Base-by-base conservation (phyloP, 805 yeast genomes). In the Lachancea kluyveri region DNA sequence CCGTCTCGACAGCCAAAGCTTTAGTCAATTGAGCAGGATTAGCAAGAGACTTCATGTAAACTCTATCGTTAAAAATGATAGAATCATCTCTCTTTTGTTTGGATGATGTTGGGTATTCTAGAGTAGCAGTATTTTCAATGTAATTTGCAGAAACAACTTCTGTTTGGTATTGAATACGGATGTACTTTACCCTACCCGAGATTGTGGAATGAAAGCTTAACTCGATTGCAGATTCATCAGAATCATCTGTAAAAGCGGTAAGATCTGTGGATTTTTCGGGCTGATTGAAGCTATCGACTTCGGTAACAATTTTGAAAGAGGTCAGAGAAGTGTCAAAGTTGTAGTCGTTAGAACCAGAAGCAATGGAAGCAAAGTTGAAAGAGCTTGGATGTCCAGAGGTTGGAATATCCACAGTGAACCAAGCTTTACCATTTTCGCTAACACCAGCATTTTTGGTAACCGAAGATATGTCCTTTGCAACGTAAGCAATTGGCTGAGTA, bases 361-460 rank as follows among this genome's bases (percentile, higher is more conserved):
- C 34, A 3, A 34, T 30, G 13, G 58, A 43, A 20, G 39, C 40
- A 21, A 55, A 43, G 14, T 37, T 33, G 6, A 50, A 24, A 8
- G 50, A 33, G 8, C 37, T 33, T 8, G 32, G 31, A 16, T 52
- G 40, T 15, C 40, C 35, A 10, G 39, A 24, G 9, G 48, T 14
- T 26, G 60, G 60, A 9, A 55, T 36, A 26, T 51, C 49, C 12
- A 50, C 42, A 3, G 50, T 45, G 35, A 52, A 55, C 48, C 54
- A 53, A 4, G 52, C 52, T 7, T 51, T 45, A 8, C 36, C 43
- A 32, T 48, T 43, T 7, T 33, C 28, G 15, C 31, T 32, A 12
- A 46, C 44, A 14, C 55, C 56, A 28, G 54, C 53, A 28, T 52
- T 46, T 5, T 54, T 45, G 7, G 44, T 39, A 10, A 50, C 28